A percentile compares a stretch with the other conserved stretches of the same genome.
Conservation (phyloP, 2,329 filamentous ascomycete species). For the Aureobasidium uvarum region DNA sequence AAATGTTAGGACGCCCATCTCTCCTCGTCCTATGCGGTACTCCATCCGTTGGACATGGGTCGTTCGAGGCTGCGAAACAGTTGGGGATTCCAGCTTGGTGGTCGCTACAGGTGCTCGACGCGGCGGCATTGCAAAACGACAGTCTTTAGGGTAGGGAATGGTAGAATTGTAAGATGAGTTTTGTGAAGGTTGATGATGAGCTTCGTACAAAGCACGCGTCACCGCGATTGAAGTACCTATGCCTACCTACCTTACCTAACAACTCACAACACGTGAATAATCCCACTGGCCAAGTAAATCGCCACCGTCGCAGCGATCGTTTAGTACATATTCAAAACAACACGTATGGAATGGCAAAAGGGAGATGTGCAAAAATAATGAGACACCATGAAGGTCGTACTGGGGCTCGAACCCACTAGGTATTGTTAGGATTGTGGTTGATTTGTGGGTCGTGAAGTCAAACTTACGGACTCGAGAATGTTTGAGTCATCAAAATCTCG, state of each 20-base stretch:
- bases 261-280: neutral
- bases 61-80: constrained; percentile 31
- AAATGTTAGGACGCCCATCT: constrained; percentile 61
- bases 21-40: constrained; percentile 60
- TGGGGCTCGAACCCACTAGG: constrained; percentile 24
- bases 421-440: neutral
- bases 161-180: neutral
- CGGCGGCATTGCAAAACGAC: constrained; percentile 7
- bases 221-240: neutral
- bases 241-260: neutral
- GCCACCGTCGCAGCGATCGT: too few species aligned
- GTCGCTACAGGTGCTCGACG: constrained; percentile 13
- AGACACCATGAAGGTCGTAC: neutral
- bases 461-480: constrained; percentile 22
- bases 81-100: neutral
- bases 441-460: neutral
- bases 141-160: neutral
- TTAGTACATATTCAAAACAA: neutral
- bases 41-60: constrained; percentile 43
- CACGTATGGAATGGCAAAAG: neutral
- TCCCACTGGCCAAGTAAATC: neutral
- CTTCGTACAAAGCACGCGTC: neutral
- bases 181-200: neutral
- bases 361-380: neutral
- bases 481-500: constrained; percentile 30